A percentile compares a stretch with the other conserved stretches of the same genome.
phyloP scores from a whole-genome alignment of 148 eudicot genomes.

The Selenicereus undatus region DNA sequence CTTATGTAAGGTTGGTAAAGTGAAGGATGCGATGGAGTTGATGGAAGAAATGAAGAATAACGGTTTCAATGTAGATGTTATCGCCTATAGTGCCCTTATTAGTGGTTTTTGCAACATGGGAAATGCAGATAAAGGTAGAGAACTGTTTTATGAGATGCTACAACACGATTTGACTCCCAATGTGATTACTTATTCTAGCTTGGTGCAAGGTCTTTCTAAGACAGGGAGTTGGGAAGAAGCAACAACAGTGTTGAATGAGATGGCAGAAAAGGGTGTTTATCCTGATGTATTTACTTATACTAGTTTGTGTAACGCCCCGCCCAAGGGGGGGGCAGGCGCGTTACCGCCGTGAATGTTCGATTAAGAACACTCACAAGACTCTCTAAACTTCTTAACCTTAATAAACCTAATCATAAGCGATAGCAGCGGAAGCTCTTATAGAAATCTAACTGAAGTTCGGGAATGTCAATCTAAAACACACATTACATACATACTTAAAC shows the following conservation, averaged over 20 bases:
- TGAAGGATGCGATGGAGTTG: constrained; percentile 44
- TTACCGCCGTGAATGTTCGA: too few relatives aligned
- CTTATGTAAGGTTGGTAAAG: constrained; percentile 41
- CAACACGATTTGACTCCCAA: constrained; percentile 48
- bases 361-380: too few relatives aligned
- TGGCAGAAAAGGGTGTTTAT: constrained; percentile 44
- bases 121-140: constrained; percentile 39
- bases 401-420: too few relatives aligned
- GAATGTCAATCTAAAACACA: too few relatives aligned
- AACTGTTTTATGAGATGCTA: constrained; percentile 47
- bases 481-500: too few relatives aligned
- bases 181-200: constrained; percentile 37
- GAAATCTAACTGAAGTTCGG: too few relatives aligned
- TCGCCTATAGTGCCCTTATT: constrained; percentile 46
- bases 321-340: too few relatives aligned
- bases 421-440: too few relatives aligned
- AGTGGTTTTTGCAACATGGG: constrained; percentile 51
- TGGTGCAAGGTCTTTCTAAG: constrained; percentile 43
- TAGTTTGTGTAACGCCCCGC: too few relatives aligned
- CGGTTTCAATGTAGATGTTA: constrained; percentile 38
- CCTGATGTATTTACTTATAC: constrained; percentile 50
- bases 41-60: constrained; percentile 43
- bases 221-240: constrained; percentile 55
- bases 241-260: constrained; percentile 33
- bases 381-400: too few relatives aligned